Conservation (phyloP, 1,284 basidiomycete genomes). For the Marasmius oreades region DNA sequence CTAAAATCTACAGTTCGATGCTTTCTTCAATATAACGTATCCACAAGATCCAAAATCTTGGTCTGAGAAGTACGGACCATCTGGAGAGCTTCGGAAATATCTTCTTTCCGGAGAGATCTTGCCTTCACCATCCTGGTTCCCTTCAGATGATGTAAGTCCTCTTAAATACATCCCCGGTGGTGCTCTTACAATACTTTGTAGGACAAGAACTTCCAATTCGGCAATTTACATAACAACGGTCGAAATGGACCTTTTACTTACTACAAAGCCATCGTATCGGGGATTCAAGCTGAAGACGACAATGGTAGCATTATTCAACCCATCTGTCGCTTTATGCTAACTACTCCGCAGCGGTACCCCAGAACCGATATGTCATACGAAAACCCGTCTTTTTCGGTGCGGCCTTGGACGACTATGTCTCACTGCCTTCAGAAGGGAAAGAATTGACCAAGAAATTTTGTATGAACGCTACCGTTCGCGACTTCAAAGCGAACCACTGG, state of each 20-base stretch:
- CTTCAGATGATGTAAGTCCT: too few species aligned
- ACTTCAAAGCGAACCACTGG: constrained; percentile 2
- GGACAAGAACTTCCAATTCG: not conserved
- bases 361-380: not conserved
- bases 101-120: not conserved
- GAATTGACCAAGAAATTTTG: not conserved
- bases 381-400: not conserved
- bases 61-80: constrained; percentile 22
- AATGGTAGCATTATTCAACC: too few species aligned
- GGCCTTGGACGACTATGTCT: not conserved
- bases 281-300: not conserved
- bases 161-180: too few species aligned
- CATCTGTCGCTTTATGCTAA: not conserved
- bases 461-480: not conserved
- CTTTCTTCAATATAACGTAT: constrained; percentile 20
- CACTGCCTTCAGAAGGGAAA: not conserved
- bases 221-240: not conserved
- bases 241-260: not conserved
- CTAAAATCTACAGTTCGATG: constrained; percentile 27
- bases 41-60: constrained; percentile 25
- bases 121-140: constrained; percentile 1
- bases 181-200: not conserved
- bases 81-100: constrained; percentile 14
- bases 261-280: not conserved
- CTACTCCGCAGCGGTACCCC: not conserved